phyloP scores from a whole-genome alignment of 1,139 yeast genomes.

The Geotrichum carabidarum region DNA sequence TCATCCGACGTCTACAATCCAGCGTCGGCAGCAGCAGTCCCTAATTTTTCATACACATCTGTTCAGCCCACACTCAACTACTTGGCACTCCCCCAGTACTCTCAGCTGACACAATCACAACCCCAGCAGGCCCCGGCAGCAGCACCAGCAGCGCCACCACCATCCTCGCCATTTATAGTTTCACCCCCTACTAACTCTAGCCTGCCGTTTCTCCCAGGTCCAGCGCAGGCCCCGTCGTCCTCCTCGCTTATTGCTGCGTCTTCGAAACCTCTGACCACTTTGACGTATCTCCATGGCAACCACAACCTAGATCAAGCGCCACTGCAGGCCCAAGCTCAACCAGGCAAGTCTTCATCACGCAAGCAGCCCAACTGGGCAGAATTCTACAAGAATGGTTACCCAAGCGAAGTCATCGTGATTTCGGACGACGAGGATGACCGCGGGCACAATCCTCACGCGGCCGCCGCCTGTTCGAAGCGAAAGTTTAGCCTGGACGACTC shows the following conservation, averaged over 20 bases:
- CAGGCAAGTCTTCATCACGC: background rate
- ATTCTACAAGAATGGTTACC: conserved; percentile 35
- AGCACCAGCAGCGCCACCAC: background rate
- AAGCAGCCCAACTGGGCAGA: conserved; percentile 31
- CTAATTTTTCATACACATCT: background rate
- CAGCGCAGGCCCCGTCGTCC: background rate
- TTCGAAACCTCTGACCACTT: background rate
- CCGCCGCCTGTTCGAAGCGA: background rate
- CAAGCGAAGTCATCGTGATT: conserved; percentile 36
- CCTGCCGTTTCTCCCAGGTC: background rate
- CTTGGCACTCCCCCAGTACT: background rate
- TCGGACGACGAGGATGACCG: conserved; percentile 31
- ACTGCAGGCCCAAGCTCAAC: background rate
- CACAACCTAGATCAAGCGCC: background rate
- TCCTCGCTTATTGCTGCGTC: background rate
- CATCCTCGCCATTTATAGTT: background rate
- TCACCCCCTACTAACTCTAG: background rate
- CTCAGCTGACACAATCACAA: background rate
- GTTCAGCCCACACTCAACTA: background rate
- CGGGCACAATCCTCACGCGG: conserved; percentile 10
- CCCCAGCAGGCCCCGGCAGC: background rate
- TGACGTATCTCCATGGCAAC: conserved; percentile 2
- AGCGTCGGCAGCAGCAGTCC: background rate
- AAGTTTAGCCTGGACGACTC: background rate
- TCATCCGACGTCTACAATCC: background rate